phyloP scores from a whole-genome alignment of 2,329 filamentous ascomycete genomes.

The Colletotrichum tropicicola region DNA sequence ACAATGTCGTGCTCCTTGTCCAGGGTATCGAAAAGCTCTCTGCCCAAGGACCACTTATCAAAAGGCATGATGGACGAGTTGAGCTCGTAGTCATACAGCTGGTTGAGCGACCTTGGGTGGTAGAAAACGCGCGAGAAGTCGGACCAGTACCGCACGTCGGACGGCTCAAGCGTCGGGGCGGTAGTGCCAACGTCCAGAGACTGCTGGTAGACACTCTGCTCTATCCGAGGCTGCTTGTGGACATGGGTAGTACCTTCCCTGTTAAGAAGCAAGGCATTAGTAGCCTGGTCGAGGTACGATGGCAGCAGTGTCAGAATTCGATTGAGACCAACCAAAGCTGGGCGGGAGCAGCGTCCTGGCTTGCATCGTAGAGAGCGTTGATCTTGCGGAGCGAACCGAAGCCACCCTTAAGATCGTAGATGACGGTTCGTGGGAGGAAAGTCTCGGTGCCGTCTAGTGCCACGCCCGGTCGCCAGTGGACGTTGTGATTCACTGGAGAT shows the following conservation, averaged over 20 bases:
- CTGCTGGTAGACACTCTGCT: constrained; percentile 78
- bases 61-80: constrained; percentile 84
- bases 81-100: constrained; percentile 87
- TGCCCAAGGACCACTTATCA: constrained; percentile 77
- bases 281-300: too few relatives aligned
- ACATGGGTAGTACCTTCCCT: constrained; percentile 75
- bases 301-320: background rate
- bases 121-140: constrained; percentile 95
- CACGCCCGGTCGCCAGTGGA: constrained; percentile 88
- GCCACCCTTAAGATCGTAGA: constrained; percentile 94
- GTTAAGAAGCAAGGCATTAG: background rate
- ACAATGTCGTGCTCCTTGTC: constrained; percentile 86
- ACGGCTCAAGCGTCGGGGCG: constrained; percentile 70
- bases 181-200: constrained; percentile 77
- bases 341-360: constrained; percentile 35
- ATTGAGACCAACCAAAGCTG: constrained; percentile 43
- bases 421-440: constrained; percentile 87
- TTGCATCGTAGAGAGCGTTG: constrained; percentile 83
- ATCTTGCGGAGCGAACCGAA: constrained; percentile 90
- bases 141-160: constrained; percentile 92
- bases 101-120: constrained; percentile 87
- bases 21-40: constrained; percentile 77
- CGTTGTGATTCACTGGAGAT: constrained; percentile 79
- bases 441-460: constrained; percentile 88
- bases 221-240: constrained; percentile 74